Base-by-base conservation (phyloP, 169 alveolate species). In the Blepharisma undulans region DNA sequence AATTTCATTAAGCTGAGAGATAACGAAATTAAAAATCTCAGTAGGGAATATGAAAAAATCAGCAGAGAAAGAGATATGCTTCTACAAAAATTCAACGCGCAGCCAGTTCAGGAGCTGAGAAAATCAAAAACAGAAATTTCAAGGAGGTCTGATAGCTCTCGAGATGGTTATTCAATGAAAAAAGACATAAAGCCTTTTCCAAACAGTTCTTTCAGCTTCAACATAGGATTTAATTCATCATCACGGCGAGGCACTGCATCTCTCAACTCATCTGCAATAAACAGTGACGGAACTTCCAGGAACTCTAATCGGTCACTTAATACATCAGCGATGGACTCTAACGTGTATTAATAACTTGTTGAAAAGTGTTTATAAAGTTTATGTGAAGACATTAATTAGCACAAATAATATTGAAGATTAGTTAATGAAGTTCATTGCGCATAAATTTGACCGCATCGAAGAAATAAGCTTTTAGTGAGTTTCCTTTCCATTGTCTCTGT, bases 381-480 rank as follows among this genome's bases (percentile, higher is more conserved):
- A n/a, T n/a, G 66, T 48, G 66, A 48, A 18, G 66, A 48, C 66
- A 48, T 48, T n/a, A 10, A 48, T 48, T 48, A 48, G 66, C 66
- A 48, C 66, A 48, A 48, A 48, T 48, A 48, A 48, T 48, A 48
- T 48, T 48, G 66, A 48, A 48, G 12, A 10, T 48, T 48, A 48
- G 66, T 72, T 82, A 82, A 59, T 60, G 34, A 22, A 82, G 76
- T 82, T 82, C 89, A 60, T 82, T 82, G 27, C 89, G 29, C 89
- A 82, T 82, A 82, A 82, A 82, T 30, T 82, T 82, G 60, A 82
- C 89, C 5, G 89, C 89, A 60, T 82, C 89, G 48, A 82, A 82
- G 76, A 82, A 82, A 5, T 82, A 21, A 0, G 89, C 89, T 30
- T 82, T 82, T 21, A 82, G 27, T 3, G 27, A 33, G 21, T 21